Percentiles rank a stretch among this genome's conserved stretches.
Conservation (phyloP, 345 rosid genomes). For the Geranium brycei region DNA sequence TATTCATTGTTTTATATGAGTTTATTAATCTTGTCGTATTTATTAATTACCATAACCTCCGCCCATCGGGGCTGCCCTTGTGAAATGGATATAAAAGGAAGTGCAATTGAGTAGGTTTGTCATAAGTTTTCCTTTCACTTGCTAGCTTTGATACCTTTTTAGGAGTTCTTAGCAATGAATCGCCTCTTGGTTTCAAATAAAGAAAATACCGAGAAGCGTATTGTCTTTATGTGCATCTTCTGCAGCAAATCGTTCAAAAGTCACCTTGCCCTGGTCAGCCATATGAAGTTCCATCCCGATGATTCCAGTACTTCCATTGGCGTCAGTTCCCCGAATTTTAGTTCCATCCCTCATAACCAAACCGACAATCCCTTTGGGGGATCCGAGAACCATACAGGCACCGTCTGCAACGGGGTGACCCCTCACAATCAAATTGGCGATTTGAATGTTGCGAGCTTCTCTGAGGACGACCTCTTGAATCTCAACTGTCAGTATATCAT, state of each 20-base stretch:
- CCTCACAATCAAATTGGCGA: neutral
- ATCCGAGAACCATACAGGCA: conserved; percentile 1
- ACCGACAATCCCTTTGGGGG: conserved; percentile 4
- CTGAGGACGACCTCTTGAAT: conserved; percentile 4
- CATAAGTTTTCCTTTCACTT: conserved; percentile 4
- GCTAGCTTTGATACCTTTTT: conserved; percentile 7
- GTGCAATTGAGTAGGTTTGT: conserved; percentile 8
- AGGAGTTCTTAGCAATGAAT: conserved; percentile 10
- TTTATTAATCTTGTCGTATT: conserved; percentile 12
- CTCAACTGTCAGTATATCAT: conserved; percentile 5
- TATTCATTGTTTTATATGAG: conserved; percentile 5
- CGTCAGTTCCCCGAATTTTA: neutral
- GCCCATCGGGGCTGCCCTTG: conserved; percentile 3
- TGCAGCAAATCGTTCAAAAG: conserved; percentile 13
- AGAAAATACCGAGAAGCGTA: conserved; percentile 10
- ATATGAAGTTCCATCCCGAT: conserved; percentile 16
- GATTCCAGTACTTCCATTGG: conserved; percentile 6
- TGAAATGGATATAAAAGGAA: conserved; percentile 11
- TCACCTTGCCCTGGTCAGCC: conserved; percentile 17
- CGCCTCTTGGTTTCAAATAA: neutral
- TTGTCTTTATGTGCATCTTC: conserved; percentile 10
- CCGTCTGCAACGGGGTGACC: conserved; percentile 2
- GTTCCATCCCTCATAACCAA: neutral
- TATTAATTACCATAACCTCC: conserved; percentile 11
- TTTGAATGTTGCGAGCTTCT: neutral